Evolutionary conservation across 2,329 filamentous ascomycete species (phyloP).

Genomic region (Colletotrichum sp.): DNA sequence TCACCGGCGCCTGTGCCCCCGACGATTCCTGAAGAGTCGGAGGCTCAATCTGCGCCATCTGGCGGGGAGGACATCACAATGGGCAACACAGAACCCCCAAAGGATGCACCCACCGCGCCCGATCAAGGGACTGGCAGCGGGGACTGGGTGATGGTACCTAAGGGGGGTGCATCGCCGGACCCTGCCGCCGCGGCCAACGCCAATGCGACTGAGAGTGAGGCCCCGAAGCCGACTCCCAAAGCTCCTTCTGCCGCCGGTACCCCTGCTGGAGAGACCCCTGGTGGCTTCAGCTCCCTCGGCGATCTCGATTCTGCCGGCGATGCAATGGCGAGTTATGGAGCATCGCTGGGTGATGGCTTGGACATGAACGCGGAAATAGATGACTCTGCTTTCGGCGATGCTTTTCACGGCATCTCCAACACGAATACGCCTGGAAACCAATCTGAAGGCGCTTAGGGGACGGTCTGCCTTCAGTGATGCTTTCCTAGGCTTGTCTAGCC

Average conservation of each 20-base stretch:
- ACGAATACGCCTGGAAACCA: slow-evolving; percentile 38
- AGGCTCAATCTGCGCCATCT: slow-evolving; percentile 10
- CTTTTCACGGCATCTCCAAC: slow-evolving; percentile 70
- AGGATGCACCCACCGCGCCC: slow-evolving; percentile 46
- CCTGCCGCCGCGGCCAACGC: slow-evolving; percentile 27
- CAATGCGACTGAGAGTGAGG: slow-evolving; percentile 7
- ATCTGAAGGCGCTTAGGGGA: slow-evolving; percentile 19
- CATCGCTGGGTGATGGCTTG: slow-evolving; percentile 59
- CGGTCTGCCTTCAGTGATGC: background rate
- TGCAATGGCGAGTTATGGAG: slow-evolving; percentile 66
- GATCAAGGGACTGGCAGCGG: slow-evolving; percentile 59
- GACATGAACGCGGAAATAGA: slow-evolving; percentile 73
- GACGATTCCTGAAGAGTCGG: slow-evolving; percentile 26
- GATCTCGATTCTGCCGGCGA: slow-evolving; percentile 76
- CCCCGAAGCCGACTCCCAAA: slow-evolving; percentile 7
- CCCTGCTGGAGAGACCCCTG: slow-evolving; percentile 39
- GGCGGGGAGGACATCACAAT: slow-evolving; percentile 48
- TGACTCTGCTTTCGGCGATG: slow-evolving; percentile 83
- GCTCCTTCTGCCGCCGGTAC: slow-evolving; percentile 46
- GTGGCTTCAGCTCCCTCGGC: slow-evolving; percentile 63
- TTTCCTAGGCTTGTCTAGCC: background rate
- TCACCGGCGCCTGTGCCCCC: slow-evolving; percentile 46
- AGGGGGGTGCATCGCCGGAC: slow-evolving; percentile 56
- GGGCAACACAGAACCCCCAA: slow-evolving; percentile 53
- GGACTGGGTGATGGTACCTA: slow-evolving; percentile 80